Evolutionary conservation across 2,329 filamentous ascomycete species (phyloP).

Genomic region (Aspergillaceae sp.): DNA sequence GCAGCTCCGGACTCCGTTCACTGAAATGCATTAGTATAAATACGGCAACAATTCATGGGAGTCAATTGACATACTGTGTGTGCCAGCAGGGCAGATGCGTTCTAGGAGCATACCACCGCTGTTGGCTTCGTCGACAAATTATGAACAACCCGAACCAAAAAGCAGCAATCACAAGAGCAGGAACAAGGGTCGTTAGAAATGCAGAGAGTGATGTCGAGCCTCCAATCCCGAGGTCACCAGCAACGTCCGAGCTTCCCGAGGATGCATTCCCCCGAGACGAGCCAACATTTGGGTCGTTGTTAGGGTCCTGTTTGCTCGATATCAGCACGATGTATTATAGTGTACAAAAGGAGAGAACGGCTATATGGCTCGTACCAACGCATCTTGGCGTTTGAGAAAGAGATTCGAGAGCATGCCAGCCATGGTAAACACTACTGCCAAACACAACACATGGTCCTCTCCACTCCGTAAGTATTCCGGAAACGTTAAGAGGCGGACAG

Average conservation of each 20-base stretch:
- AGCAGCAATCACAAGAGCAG: slow-evolving; percentile 36
- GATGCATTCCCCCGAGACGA: slow-evolving; percentile 33
- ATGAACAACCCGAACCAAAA: slow-evolving; percentile 40
- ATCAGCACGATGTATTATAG: neutral
- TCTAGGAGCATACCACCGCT: slow-evolving; percentile 40
- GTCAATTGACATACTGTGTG: slow-evolving; percentile 24
- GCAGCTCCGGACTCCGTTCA: slow-evolving; percentile 42
- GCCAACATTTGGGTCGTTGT: slow-evolving; percentile 35
- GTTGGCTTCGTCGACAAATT: slow-evolving; percentile 36
- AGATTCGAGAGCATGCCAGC: neutral
- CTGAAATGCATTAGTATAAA: slow-evolving; percentile 13
- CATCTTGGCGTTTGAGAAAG: neutral
- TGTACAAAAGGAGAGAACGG: neutral
- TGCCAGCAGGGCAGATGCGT: slow-evolving; percentile 35
- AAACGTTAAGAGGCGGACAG: neutral
- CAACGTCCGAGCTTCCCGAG: slow-evolving; percentile 23
- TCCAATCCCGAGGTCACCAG: slow-evolving; percentile 21
- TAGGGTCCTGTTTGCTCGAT: slow-evolving; percentile 22
- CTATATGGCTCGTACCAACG: neutral
- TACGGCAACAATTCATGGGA: neutral
- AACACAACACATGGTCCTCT: neutral
- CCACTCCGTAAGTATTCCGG: neutral
- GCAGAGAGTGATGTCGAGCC: slow-evolving; percentile 44
- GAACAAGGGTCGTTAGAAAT: slow-evolving; percentile 42
- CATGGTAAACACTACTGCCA: neutral